Conservation (phyloP, 768 basidiomycete species). For the Pulveroboletus sp. region DNA sequence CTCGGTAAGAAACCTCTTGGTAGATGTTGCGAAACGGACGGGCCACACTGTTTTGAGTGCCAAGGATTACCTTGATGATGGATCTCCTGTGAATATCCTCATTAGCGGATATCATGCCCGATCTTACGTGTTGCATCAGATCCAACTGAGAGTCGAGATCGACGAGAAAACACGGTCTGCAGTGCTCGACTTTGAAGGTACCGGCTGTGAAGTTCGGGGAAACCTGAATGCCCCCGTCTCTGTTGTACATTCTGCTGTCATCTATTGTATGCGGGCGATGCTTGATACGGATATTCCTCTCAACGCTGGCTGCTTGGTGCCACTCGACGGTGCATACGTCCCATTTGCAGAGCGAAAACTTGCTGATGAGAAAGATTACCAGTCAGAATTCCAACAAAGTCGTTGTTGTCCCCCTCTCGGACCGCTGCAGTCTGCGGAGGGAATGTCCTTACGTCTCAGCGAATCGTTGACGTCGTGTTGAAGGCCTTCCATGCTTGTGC, state of each 20-base stretch:
- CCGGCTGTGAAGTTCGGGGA: conserved; percentile 78
- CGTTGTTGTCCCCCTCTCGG: conserved; percentile 72
- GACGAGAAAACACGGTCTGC: conserved; percentile 71
- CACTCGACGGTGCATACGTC: conserved; percentile 58
- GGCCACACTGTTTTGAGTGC: conserved; percentile 64
- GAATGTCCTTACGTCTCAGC: conserved; percentile 85
- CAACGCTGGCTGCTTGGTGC: conserved; percentile 91
- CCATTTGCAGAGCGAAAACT: background rate
- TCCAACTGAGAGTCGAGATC: conserved; percentile 72
- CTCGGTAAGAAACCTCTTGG: conserved; percentile 79
- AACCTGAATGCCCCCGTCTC: conserved; percentile 83
- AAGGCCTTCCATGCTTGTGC: conserved; percentile 90
- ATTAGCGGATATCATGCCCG: background rate
- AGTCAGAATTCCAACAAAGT: conserved; percentile 80
- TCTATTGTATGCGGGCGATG: conserved; percentile 88
- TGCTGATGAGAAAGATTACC: conserved; percentile 1
- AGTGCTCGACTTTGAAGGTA: conserved; percentile 79
- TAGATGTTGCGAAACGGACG: conserved; percentile 63
- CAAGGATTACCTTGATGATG: conserved; percentile 83
- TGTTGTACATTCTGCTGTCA: conserved; percentile 82
- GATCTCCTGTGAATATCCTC: conserved; percentile 60
- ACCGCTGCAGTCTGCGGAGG: conserved; percentile 92
- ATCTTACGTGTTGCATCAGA: conserved; percentile 38
- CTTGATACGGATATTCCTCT: conserved; percentile 83
- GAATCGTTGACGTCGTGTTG: conserved; percentile 92